Percentiles rank a stretch among this genome's conserved stretches.
These are phyloP conservation scores for Phytophthora idaei DNA, from an alignment of 352 stramenopile genomes.

Conservation along the genomic window DNA sequence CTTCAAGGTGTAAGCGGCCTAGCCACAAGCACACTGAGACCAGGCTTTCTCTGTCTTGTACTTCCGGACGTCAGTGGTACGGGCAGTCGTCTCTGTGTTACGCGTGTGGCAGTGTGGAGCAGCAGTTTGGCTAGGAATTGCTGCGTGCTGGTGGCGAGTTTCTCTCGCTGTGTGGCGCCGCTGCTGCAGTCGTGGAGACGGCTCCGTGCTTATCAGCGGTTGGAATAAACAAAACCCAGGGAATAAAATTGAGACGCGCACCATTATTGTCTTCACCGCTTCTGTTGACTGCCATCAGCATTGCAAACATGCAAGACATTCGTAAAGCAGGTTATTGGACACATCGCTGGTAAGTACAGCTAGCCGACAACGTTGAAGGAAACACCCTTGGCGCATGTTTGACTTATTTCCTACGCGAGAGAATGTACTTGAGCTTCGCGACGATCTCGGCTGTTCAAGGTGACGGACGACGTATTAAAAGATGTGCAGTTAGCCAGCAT, in stretches of 20 bases:
- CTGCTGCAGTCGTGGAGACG: conserved; percentile 32
- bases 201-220: conserved; percentile 31
- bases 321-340: not conserved
- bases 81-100: conserved; percentile 10
- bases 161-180: conserved; percentile 18
- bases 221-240: conserved; percentile 55
- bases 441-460: conserved; percentile 79
- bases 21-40: conserved; percentile 37
- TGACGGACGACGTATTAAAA: conserved; percentile 16
- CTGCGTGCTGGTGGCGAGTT: conserved; percentile 17
- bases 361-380: not conserved
- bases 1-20: conserved; percentile 98
- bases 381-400: not conserved
- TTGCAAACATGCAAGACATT: not conserved
- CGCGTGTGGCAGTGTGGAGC: conserved; percentile 14
- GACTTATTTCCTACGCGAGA: conserved; percentile 76
- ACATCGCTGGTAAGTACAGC: no score
- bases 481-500: conserved; percentile 8
- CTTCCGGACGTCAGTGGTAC: conserved; percentile 24
- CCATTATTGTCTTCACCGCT: conserved; percentile 47
- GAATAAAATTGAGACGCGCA: conserved; percentile 89
- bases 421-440: conserved; percentile 91
- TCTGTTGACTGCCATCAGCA: not conserved
- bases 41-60: conserved; percentile 44
- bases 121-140: conserved; percentile 35